These are phyloP conservation scores for Suillus subluteus DNA, from an alignment of 768 basidiomycete genomes.

Conservation along the genomic window DNA sequence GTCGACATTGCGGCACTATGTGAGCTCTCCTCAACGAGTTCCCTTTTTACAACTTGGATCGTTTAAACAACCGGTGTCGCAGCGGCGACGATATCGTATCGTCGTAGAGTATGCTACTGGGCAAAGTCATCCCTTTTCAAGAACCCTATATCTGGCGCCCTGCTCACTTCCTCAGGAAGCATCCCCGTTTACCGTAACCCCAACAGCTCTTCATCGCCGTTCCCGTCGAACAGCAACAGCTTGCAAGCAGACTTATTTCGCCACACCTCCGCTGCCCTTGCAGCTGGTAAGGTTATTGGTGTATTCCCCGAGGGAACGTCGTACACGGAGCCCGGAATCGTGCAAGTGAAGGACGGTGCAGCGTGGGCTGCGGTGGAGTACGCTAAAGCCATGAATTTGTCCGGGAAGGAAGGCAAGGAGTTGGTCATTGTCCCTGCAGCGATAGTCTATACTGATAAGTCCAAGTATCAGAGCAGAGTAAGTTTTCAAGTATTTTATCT, in stretches of 20 bases:
- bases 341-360: constrained; percentile 61
- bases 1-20: constrained; percentile 57
- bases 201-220: constrained; percentile 32
- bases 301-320: constrained; percentile 71
- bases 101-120: constrained; percentile 64
- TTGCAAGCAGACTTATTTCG: constrained; percentile 52
- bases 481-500: constrained; percentile 23
- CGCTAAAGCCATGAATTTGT: constrained; percentile 43
- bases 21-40: constrained; percentile 23
- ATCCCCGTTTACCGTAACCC: constrained; percentile 73
- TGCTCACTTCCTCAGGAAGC: constrained; percentile 66
- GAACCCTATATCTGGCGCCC: constrained; percentile 51
- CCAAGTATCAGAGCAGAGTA: constrained; percentile 61
- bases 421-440: constrained; percentile 63
- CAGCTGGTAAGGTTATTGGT: constrained; percentile 57
- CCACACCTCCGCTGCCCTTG: constrained; percentile 59
- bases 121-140: constrained; percentile 73
- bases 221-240: background rate
- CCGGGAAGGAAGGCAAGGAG: constrained; percentile 29
- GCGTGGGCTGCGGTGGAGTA: constrained; percentile 78
- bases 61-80: background rate
- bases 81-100: constrained; percentile 62
- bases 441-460: constrained; percentile 73
- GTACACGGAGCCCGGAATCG: constrained; percentile 50
- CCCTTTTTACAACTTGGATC: background rate